Evolutionary conservation across 768 basidiomycete species (phyloP), one percentile per base, ranked within the genome.

Genomic region (Cystobasidium ongulense): DNA sequence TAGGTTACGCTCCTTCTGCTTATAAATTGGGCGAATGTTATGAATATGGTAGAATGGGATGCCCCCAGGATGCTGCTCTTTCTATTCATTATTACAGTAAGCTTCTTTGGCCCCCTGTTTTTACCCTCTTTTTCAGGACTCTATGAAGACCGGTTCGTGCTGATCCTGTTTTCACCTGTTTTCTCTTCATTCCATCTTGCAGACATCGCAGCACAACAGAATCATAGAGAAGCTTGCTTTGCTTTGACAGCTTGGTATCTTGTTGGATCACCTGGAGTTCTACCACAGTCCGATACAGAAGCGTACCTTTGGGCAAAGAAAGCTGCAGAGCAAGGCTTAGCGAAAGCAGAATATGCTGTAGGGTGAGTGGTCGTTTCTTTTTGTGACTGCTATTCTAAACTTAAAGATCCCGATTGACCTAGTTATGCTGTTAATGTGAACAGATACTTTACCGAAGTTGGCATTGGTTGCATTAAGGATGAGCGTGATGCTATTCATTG

Each of bases 181-280:
- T 29, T 25, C 53, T 10, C 53, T 41, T 41, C 23, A 57, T n/a
- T 57, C 53, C 29, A 38, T 15, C 11, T 78, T 92, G 91, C 74
- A 78, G 97, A 98, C 79, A 98, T 98, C 76, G 95, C 95, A 35
- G 96, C 96, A 1, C 95, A 97, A 79, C 94, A 97, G 82, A 88
- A 88, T 78, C 96, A 99, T 80, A 89, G 90, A 3, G 96, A 98
- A 79, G 93, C 95, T 0, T 98, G 95, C 80, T 98, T 98, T 79
- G 95, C 96, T 0, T 85, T 99, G 50, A 98, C 96, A 21, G 94
- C 96, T 7, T 99, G 95, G 95, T 99, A 99, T 80, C 88, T 99
- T 76, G 95, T 98, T 74, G 96, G 96, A 59, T 97, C 94, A 10
- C 91, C 94, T 0, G 95, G 96, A 27, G 92, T 99, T 1, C 86